Conservation (phyloP, 2,329 filamentous ascomycete species). For the Colletotrichum neosansevieriae region DNA sequence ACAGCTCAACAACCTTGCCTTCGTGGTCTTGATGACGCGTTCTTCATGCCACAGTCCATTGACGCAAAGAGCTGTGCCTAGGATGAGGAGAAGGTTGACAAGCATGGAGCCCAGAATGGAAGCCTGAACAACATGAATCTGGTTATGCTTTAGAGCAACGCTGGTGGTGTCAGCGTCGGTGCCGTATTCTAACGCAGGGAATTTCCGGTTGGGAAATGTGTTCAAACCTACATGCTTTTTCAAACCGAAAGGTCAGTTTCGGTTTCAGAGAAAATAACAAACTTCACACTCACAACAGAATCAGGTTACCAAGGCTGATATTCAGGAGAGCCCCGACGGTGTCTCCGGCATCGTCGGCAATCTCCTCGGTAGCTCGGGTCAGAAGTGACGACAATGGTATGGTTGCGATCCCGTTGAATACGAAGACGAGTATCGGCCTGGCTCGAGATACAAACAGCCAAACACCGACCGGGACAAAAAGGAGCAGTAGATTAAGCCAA, state of each 20-base stretch:
- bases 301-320: conserved; percentile 73
- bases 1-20: conserved; percentile 51
- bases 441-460: conserved; percentile 58
- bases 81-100: conserved; percentile 80
- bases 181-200: too few relatives aligned
- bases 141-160: conserved; percentile 64
- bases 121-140: conserved; percentile 81
- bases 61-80: conserved; percentile 80
- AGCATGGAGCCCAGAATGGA: conserved; percentile 82
- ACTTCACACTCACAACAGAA: conserved; percentile 62
- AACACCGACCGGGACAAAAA: conserved; percentile 79
- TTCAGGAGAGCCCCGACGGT: conserved; percentile 71
- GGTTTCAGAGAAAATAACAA: too few relatives aligned
- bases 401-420: conserved; percentile 71
- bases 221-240: conserved; percentile 49
- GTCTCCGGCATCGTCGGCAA: conserved; percentile 68
- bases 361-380: conserved; percentile 70
- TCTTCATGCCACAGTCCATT: conserved; percentile 77
- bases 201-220: background rate
- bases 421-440: conserved; percentile 61
- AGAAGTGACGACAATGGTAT: conserved; percentile 69
- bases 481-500: conserved; percentile 74
- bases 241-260: too few relatives aligned
- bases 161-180: conserved; percentile 51
- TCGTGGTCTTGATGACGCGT: conserved; percentile 56